Base-by-base conservation (phyloP, 73 alveolate genomes). In the Tetrahymena elliotti region DNA sequence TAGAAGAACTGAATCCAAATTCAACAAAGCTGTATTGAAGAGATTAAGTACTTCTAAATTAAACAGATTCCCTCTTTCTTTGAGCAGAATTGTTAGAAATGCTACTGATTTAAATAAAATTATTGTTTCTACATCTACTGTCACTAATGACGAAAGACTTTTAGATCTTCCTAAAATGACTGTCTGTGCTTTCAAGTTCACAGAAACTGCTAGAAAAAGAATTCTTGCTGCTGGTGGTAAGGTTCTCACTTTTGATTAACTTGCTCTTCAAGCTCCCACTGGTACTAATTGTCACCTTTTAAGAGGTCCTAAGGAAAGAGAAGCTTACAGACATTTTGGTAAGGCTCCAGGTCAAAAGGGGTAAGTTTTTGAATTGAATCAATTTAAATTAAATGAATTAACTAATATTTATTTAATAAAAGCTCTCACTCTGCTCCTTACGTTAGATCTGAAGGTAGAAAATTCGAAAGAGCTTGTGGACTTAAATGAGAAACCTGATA, bases 161-260 rank as follows among this genome's bases (percentile, higher is more conserved):
- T 95, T 97, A 93, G 97, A 93, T 22, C 97, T 98, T 27, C 99
- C 99, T 38, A 96, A 97, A 97, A 93, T 98, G 97, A 98, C 97
- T 93, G 99, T 99, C 93, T 97, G 98, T 93, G 99, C 99, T 88
- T 97, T 99, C 93, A 96, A 98, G 92, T 97, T 99, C 97, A 98
- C 99, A 16, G 99, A 99, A 97, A 96, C 99, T 68, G 99, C 99
- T 33, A 98, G 99, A 96, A 98, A 98, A 68, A 98, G 99, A 97
- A 99, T 98, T 96, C 93, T 95, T 84, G 97, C 96, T 83, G 99
- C 99, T 41, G 99, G 99, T 39, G 99, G 99, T 83, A 97, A 99
- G 95, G 97, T 97, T 96, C 94, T 98, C 94, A 98, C 99, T 88
- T 98, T 99, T 93, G 99, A 98, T 97, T 96, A 98, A 95, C 98